Base-by-base conservation (phyloP, 129 eudicot species). In the Dittrichia graveolens region DNA sequence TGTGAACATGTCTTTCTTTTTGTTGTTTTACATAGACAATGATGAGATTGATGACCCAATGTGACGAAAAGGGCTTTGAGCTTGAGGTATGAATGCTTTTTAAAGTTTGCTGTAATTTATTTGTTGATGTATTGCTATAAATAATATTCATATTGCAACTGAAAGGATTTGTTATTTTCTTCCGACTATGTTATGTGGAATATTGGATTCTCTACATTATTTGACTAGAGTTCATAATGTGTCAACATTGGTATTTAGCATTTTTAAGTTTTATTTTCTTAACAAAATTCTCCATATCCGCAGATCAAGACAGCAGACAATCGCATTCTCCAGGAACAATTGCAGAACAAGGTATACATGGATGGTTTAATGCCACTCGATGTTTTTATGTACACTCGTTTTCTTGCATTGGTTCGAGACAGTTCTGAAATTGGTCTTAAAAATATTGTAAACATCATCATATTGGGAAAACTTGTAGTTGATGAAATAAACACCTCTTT, bases 281-380 rank as follows among this genome's bases (percentile, higher is more conserved):
- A 14, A 39, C 34, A 54, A 41, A 12, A 5, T 16, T n/a, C 42
- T 77, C 12, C 65, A 24, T 67, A 46, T 71, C 38, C 61, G 61
- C 88, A 93, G 98, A 87, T 94, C 8, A 90, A 84, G 83, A 69
- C 92, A 60, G 99, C 99, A 57, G 99, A 94, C 79, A 94, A 94
- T 75, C 89, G 96, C 53, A 82, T 94, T 5, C 96, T 94, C 61
- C 97, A 94, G 76, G 99, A 94, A 61, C 97, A 94, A 78, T 81
- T 94, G 73, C 96, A 94, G 79, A 86, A 82, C 81, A 94, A 94
- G 99, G 99, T 94, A 44, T 52, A 12, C 16, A 68, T 76, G 31
- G 34, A 65, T 55, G 42, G 62, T 40, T 40, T 18, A 74, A 7
- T 40, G 42, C 55, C 41, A 39, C 16, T n/a, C n/a, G n/a, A 62